Base-by-base conservation (phyloP, 306 rosid genomes). In the Corylus avellana region DNA sequence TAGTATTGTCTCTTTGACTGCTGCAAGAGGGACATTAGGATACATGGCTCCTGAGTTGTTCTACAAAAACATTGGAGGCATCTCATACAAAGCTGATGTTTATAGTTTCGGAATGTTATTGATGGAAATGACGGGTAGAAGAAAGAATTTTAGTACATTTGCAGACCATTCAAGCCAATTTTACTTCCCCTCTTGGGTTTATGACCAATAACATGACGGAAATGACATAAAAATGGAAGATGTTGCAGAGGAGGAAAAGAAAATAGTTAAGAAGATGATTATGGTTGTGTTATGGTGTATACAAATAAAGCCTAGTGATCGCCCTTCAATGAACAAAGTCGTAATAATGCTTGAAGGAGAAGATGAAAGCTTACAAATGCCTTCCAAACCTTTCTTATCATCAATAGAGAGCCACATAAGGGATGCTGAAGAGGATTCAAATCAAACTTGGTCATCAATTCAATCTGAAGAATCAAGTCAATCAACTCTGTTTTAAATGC, bases 241-340 rank as follows among this genome's bases (percentile, higher is more conserved):
- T 61, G 59, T 4, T 2, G 5, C 5, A 0, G 78, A 59, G 67
- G 0, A 53, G 0, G 81, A 81, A 12, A 54, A 17, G 8, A 29
- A 72, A 17, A 18, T 32, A 59, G 74, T 59, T 59, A 77, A 63
- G 62, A 77, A 70, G 42, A 72, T 82, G 81, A 5, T 71, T 42
- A 42, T 54, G 27, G 75, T 76, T 22, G 78, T 78, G 17, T 55
- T 82, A 3, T 32, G 35, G 35, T 32, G 35, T 32, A 32, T 32
- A 32, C 35, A 32, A 32, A 32, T 32, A 3, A 53, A 39, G 59
- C 75, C 81, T 10, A 29, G 0, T 0, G 53, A 82, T 44, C 74
- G 81, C 70, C 78, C 81, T 77, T 51, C 78, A 0, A 82, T 72
- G 75, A 62, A 55, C 20, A 82, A 62, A 67, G 81, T 72, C 4